Base-by-base conservation (phyloP, 352 stramenopile genomes). In the Thraustochytrium sp. region DNA sequence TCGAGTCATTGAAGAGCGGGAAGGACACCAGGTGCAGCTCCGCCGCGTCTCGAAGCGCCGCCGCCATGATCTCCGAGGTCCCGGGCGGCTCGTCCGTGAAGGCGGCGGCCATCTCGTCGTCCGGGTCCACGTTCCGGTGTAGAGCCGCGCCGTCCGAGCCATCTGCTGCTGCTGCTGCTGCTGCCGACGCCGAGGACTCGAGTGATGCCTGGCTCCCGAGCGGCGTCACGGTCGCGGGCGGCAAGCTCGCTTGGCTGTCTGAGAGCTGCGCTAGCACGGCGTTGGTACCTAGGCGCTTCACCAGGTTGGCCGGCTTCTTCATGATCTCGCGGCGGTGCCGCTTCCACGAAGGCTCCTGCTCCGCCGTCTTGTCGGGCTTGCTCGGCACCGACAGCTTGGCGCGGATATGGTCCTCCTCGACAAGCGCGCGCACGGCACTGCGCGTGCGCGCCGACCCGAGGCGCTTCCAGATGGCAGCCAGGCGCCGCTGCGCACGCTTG, bases 1-100 rank as follows among this genome's bases (percentile, higher is more conserved):
- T 89, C 65, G 88, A 87, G 0, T 89, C 87, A 37, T 87, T 92
- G 62, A 92, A 89, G 49, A 92, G 86, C 37, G 93, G 88, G 16
- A 92, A 54, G 3, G 90, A 89, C 26, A 93, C 92, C 38, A 89
- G 89, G 2, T 88, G 82, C 16, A 93, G 73, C 48, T 89, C 90
- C 11, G 53, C 62, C 59, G 29, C 55, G 9, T 9, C 40, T 31
- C 26, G 2, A 49, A 61, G 42, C 3, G 38, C 62, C n/a, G 4
- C 36, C 4, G 11, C 16, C 9, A 51, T 54, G 40, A 75, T 75
- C 62, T 75, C 44, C 23, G 31, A 21, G 4, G 18, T 4, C 1
- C 26, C 5, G 26, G 46, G 26, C 11, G 36, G 4, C 34, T 21
- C 16, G 11, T 72, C 59, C 11, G 59, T 72, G 26, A n/a, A n/a